Evolutionary conservation across 306 rosid genomes (phyloP).

Genomic region (Dalbergia cochinchinensis): DNA sequence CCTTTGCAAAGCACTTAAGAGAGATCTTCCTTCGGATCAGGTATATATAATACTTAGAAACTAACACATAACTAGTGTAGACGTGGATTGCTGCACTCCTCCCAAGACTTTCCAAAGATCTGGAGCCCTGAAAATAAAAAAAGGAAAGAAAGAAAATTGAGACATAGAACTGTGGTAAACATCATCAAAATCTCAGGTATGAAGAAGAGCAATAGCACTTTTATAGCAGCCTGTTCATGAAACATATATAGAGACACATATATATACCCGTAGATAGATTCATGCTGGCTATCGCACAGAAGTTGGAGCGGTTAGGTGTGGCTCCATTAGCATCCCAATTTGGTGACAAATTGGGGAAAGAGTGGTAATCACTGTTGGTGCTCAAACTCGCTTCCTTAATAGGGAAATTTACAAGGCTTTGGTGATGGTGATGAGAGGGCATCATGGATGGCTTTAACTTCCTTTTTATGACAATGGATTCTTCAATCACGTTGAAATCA

Average conservation of each 20-base stretch:
- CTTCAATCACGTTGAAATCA: conserved; percentile 50
- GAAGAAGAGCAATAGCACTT: too few relatives aligned
- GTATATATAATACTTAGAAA: neutral
- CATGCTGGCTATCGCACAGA: conserved; percentile 61
- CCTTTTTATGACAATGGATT: conserved; percentile 59
- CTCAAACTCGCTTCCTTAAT: conserved; percentile 55
- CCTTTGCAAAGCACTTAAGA: conserved; percentile 33
- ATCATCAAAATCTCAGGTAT: neutral
- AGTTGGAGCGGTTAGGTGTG: conserved; percentile 42
- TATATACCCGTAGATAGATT: conserved; percentile 53
- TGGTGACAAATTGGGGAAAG: conserved; percentile 62
- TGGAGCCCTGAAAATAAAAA: conserved; percentile 52
- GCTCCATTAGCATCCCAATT: conserved; percentile 70
- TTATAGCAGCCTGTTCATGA: conserved; percentile 13
- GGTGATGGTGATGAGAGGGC: conserved; percentile 43
- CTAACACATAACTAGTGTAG: neutral
- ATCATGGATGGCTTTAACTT: conserved; percentile 54
- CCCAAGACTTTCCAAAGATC: conserved; percentile 63
- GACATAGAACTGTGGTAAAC: conserved; percentile 13
- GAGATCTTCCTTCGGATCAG: conserved; percentile 34
- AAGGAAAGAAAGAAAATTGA: neutral
- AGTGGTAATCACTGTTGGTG: conserved; percentile 42
- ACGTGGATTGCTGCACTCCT: conserved; percentile 57
- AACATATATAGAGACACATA: neutral
- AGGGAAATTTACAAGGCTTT: conserved; percentile 46